Base-by-base conservation (phyloP, 139 green algal species). In the Spirogloea muscicola region DNA sequence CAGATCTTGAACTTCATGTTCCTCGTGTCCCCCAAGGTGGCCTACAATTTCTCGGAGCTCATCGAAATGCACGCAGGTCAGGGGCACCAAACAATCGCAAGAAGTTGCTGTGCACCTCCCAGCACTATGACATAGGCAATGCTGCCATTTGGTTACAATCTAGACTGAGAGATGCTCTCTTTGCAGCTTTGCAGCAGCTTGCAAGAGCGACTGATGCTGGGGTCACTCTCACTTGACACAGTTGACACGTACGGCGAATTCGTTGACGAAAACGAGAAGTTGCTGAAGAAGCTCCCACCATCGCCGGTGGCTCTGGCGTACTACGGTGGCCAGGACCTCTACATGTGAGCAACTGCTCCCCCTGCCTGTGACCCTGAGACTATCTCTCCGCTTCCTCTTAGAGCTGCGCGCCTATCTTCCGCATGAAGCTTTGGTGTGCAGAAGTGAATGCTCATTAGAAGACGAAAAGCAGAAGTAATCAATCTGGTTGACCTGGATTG, bases 41-140 rank as follows among this genome's bases (percentile, higher is more conserved):
- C 92, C 1, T 98, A 98, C 87, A 91, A 91, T 60, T 97, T 98
- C 80, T 92, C 85, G 59, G 91, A 96, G 82, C 80, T 95, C 10
- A 88, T 96, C 1, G 91, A 96, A 83, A 81, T 44, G 63, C 84
- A 88, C 51, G 84, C 83, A 68, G 68, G 68, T 76, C n/a, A n/a
- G n/a, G n/a, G n/a, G n/a, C n/a, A n/a, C n/a, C n/a, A n/a, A n/a
- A n/a, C n/a, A n/a, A n/a, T n/a, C n/a, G n/a, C n/a, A n/a, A n/a
- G n/a, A n/a, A n/a, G n/a, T n/a, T n/a, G n/a, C n/a, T n/a, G n/a
- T n/a, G n/a, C n/a, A n/a, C n/a, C n/a, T n/a, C n/a, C n/a, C n/a
- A n/a, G n/a, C n/a, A n/a, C n/a, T n/a, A n/a, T n/a, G n/a, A n/a
- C n/a, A n/a, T n/a, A n/a, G n/a, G n/a, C n/a, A n/a, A n/a, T n/a